Base-by-base conservation (phyloP, 176 grass and related monocot species). In the Bonia amplexicaulis region DNA sequence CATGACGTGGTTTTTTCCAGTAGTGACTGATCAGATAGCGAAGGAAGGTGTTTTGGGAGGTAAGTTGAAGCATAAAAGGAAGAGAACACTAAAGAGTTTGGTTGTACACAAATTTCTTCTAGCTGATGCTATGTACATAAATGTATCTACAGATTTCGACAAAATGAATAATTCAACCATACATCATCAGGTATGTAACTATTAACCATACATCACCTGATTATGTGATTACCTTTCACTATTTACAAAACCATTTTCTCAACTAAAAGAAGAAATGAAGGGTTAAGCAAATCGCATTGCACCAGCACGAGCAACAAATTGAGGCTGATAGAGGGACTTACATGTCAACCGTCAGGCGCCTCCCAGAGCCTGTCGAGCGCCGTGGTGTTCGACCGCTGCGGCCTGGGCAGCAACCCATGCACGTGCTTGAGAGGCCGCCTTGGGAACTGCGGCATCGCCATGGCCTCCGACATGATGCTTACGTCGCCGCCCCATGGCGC, bases 391-490 rank as follows among this genome's bases (percentile, higher is more conserved):
- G 69, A 71, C 69, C 41, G 22, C 69, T 20, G n/a, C n/a, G 69
- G 69, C n/a, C 41, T 11, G 37, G 22, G 41, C 0, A 12, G 68
- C 68, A 42, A n/a, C 17, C 52, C 17, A 54, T 54, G 52, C 17
- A 54, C 17, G n/a, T 81, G 66, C 63, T 81, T 41, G 15, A 79
- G 71, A 13, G 60, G 73, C 20, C 86, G 87, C 23, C 86, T 69
- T 25, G 57, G 79, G 59, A 86, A 71, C 6, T 83, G 74, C 78
- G 79, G 71, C 64, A 89, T 60, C 46, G 45, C 71, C 71, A 73
- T 73, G 71, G 77, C 86, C 33, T 92, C 82, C 27, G 82, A 85
- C 71, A 86, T 73, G 6, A 82, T 27, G 49, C 39, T 88, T 17
- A 72, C 77, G 44, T 70, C 77, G 31, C 73, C 77, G 42, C 73